Evolutionary conservation across 306 rosid genomes (phyloP).

Genomic region (Fragaria ananassa): DNA sequence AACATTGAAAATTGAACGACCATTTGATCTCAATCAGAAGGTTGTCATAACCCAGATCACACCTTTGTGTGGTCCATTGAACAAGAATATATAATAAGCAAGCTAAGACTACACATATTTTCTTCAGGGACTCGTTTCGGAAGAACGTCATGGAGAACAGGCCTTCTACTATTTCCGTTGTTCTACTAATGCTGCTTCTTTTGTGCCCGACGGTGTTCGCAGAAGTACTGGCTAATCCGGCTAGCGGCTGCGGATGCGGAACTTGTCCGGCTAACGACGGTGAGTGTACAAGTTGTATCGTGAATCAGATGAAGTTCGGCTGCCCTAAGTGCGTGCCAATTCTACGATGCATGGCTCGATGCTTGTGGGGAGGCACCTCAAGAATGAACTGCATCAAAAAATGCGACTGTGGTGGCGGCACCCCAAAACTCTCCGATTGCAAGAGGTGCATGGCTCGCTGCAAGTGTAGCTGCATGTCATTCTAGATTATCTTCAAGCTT

Average conservation of each 20-base stretch:
- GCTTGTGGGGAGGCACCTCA: slow-evolving; percentile 70
- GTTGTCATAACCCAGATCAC: neutral
- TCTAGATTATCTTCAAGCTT: neutral
- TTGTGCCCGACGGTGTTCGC: slow-evolving; percentile 31
- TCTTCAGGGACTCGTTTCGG: neutral
- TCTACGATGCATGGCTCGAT: slow-evolving; percentile 80
- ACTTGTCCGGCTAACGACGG: slow-evolving; percentile 43
- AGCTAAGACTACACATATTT: neutral
- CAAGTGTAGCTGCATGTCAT: slow-evolving; percentile 65
- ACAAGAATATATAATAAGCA: slow-evolving; percentile 3
- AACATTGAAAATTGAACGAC: slow-evolving; percentile 12
- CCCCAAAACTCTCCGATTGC: slow-evolving; percentile 60
- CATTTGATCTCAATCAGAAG: slow-evolving; percentile 12
- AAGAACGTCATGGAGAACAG: slow-evolving; percentile 22
- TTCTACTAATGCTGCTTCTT: slow-evolving; percentile 26
- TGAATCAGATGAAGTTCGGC: slow-evolving; percentile 45
- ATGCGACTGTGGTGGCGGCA: slow-evolving; percentile 44
- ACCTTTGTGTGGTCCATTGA: neutral
- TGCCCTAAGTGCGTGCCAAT: slow-evolving; percentile 58
- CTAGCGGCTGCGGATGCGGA: slow-evolving; percentile 42
- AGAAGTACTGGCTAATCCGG: slow-evolving; percentile 34
- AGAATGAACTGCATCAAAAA: slow-evolving; percentile 43
- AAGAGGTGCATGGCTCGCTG: slow-evolving; percentile 74
- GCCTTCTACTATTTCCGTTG: slow-evolving; percentile 9
- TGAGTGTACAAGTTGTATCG: slow-evolving; percentile 51